Conservation (phyloP, 192 early-diverging fungal genomes). For the Coemansia sp. region DNA sequence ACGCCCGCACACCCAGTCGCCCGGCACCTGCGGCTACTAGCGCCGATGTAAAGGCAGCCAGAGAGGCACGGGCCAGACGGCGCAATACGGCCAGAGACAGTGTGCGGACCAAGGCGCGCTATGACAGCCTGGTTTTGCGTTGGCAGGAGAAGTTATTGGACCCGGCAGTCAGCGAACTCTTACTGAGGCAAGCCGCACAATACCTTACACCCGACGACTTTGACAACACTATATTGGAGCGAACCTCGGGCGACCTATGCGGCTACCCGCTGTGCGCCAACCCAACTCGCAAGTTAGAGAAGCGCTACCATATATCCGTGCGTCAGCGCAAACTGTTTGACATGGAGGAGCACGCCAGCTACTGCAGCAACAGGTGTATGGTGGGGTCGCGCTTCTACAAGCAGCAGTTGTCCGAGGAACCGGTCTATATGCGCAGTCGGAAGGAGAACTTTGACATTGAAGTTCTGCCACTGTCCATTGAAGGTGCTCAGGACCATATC, state of each 20-base stretch:
- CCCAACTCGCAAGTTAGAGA: constrained; percentile 8
- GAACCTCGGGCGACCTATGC: constrained; percentile 67
- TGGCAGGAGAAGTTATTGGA: constrained; percentile 52
- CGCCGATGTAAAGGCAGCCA: not conserved
- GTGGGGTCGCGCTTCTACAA: constrained; percentile 70
- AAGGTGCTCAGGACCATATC: not conserved
- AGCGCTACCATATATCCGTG: constrained; percentile 68
- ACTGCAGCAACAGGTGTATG: constrained; percentile 72
- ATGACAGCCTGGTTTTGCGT: constrained; percentile 29
- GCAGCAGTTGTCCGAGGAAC: constrained; percentile 74
- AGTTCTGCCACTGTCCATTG: constrained; percentile 17
- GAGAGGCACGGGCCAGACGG: constrained; percentile 17
- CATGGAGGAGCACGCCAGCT: constrained; percentile 64
- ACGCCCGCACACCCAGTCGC: not conserved
- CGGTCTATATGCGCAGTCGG: constrained; percentile 65
- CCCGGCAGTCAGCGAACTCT: constrained; percentile 12
- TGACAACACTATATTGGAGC: constrained; percentile 72
- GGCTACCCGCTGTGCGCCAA: constrained; percentile 83
- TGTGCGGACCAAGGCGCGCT: constrained; percentile 27
- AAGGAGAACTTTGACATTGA: constrained; percentile 21
- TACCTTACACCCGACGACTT: constrained; percentile 70
- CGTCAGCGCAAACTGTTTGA: constrained; percentile 77
- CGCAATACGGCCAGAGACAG: constrained; percentile 28
- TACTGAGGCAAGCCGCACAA: constrained; percentile 53
- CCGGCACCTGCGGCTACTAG: not conserved